Evolutionary conservation across 1,284 basidiomycete genomes (phyloP).

Genomic region (Trametes pubescens): DNA sequence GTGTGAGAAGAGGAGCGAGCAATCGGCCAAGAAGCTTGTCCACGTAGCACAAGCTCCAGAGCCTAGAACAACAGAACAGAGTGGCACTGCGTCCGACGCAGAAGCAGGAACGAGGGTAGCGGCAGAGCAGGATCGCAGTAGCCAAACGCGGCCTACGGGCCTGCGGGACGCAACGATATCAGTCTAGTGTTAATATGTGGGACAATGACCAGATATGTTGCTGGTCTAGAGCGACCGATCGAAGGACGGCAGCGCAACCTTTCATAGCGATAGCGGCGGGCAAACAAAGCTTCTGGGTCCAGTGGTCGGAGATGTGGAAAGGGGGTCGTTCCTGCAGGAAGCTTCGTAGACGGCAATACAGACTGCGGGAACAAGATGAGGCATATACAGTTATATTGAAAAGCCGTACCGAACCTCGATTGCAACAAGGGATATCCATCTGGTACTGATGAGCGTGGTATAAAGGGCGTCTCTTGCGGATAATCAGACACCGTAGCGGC

Average conservation of each 20-base stretch:
- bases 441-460: background rate
- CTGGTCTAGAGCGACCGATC: background rate
- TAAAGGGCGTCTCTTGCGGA: background rate
- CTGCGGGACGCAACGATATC: background rate
- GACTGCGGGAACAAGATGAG: background rate
- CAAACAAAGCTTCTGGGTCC: background rate
- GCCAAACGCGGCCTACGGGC: background rate
- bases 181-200: background rate
- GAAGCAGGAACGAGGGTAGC: conserved; percentile 15
- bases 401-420: background rate
- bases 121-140: background rate
- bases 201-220: background rate
- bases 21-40: conserved; percentile 4
- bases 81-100: background rate
- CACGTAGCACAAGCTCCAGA: conserved; percentile 1
- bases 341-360: background rate
- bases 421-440: too few relatives aligned
- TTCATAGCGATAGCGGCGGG: too few relatives aligned
- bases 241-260: background rate
- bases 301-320: conserved; percentile 1
- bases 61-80: conserved; percentile 5
- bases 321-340: background rate
- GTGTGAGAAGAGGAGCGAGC: conserved; percentile 4
- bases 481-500: background rate
- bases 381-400: background rate